Evolutionary conservation across 352 stramenopile genomes (phyloP).

Genomic region (Blastocystis sp.): DNA sequence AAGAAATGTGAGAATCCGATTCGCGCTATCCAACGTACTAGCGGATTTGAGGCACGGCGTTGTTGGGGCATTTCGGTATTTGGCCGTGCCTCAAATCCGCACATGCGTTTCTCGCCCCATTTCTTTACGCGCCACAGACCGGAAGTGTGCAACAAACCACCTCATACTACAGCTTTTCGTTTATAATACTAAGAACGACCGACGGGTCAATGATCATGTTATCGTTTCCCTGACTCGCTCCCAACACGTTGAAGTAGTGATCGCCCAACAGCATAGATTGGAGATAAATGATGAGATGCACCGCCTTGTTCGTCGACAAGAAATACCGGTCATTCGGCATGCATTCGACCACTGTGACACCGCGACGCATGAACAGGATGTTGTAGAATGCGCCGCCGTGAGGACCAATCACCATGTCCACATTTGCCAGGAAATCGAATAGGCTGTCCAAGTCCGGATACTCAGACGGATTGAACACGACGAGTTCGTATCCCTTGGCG

Average conservation of each 20-base stretch:
- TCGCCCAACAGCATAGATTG: conserved; percentile 20
- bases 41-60: conserved; percentile 49
- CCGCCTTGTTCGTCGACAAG: background rate
- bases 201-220: background rate
- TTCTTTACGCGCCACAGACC: too few species aligned
- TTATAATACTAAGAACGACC: background rate
- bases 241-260: conserved; percentile 39
- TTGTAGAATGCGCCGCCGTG: conserved; percentile 67
- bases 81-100: conserved; percentile 60
- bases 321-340: background rate
- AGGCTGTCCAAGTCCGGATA: conserved; percentile 5
- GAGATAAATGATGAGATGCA: conserved; percentile 64
- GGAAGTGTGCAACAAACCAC: background rate
- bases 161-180: background rate
- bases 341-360: conserved; percentile 55
- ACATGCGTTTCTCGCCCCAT: too few species aligned
- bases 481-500: conserved; percentile 25
- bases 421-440: conserved; percentile 57
- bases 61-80: background rate
- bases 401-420: conserved; percentile 56
- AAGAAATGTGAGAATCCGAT: conserved; percentile 44
- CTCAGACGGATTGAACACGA: conserved; percentile 19
- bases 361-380: conserved; percentile 63
- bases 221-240: background rate
- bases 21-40: conserved; percentile 17